These are phyloP conservation scores for Rubia yunnanensis DNA, from an alignment of 257 asterid genomes.

Conservation along the genomic window DNA sequence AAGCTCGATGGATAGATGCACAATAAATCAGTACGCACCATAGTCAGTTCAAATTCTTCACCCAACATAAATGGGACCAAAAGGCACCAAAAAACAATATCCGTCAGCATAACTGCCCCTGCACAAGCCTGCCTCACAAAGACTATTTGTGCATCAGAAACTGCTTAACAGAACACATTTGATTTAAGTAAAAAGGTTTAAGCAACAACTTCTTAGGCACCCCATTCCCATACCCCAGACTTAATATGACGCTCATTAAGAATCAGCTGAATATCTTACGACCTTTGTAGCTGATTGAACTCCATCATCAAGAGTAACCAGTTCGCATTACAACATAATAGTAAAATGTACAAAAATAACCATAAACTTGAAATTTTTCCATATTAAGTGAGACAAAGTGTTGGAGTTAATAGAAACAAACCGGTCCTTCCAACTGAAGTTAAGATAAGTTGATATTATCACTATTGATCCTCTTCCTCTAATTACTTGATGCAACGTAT, in stretches of 20 bases:
- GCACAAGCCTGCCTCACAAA: constrained; percentile 44
- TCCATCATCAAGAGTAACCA: neutral
- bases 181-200: neutral
- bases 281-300: neutral
- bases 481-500: neutral
- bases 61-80: constrained; percentile 77
- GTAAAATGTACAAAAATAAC: neutral
- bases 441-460: neutral
- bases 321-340: no score
- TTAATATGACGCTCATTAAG: neutral
- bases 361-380: neutral
- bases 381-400: neutral
- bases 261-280: neutral
- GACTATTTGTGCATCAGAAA: neutral
- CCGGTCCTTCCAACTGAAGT: neutral
- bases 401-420: no score
- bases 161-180: neutral
- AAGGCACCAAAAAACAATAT: constrained; percentile 80
- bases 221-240: neutral
- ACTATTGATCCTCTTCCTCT: neutral
- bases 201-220: neutral
- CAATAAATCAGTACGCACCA: constrained; percentile 31
- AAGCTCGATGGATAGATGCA: neutral
- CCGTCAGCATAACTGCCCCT: constrained; percentile 83
- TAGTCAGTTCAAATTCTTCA: constrained; percentile 57